Evolutionary conservation across 1,139 yeast species (phyloP), one percentile per base, ranked within the genome.

Genomic region (Nakaseomyces nivariensis): DNA sequence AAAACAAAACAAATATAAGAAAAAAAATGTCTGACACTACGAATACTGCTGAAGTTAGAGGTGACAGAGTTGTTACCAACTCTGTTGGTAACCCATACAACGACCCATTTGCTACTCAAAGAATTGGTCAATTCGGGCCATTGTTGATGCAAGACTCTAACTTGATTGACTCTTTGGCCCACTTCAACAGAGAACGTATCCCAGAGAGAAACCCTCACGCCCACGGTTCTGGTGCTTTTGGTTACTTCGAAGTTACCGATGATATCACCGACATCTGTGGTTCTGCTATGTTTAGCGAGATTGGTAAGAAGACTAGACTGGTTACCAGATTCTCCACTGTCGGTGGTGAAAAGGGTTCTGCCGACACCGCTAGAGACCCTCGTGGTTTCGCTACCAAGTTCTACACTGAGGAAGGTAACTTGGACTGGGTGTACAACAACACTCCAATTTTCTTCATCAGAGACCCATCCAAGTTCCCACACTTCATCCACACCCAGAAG

Each of bases 11-110:
- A 38, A 25, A 25, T 6, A 41, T 2, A 1, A 40, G 13, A 29
- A 27, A 4, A n/a, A 41, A 8, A n/a, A 27, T 29, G 34, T 8
- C 34, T 41, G 37, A 43, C 29, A 31, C 9, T 9, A 43, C 46
- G 9, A 62, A 62, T 49, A 54, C 55, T 13, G 51, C 60, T 10
- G 60, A 59, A 29, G 64, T 61, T 27, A 57, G 67, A 48, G 47
- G 51, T 22, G 67, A 62, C 52, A 54, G 66, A 41, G 59, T 61
- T 17, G 68, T 68, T 44, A 69, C 94, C 13, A 81, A 85, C 58
- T 78, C 89, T 55, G 81, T 81, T 63, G 95, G 95, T 51, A 75
- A 79, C 61, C 94, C 94, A 46, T 78, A 68, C 47, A 66, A 66
- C 47, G 69, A 68, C 49, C 71, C 73, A 4, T 80, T 79, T 62